A percentile compares a stretch with the other conserved stretches of the same genome.
These are phyloP conservation scores for Cercospora beticola DNA, from an alignment of 2,329 filamentous ascomycete species.

Conservation along the genomic window DNA sequence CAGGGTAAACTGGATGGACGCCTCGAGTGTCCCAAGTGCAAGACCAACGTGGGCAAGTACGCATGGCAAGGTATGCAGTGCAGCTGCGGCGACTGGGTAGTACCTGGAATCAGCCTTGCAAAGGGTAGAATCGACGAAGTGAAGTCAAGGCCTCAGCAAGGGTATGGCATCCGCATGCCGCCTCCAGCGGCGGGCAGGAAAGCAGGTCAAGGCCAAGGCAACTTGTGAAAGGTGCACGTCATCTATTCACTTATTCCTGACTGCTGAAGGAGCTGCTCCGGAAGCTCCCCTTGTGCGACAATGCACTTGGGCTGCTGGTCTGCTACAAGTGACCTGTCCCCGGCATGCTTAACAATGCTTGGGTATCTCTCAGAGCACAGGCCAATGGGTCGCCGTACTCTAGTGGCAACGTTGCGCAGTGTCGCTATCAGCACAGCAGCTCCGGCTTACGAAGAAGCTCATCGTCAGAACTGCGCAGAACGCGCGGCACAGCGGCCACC, in stretches of 20 bases:
- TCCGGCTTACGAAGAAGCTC: background rate
- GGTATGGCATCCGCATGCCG: slow-evolving; percentile 39
- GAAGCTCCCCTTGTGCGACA: background rate
- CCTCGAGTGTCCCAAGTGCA: slow-evolving; percentile 82
- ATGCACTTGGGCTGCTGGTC: background rate
- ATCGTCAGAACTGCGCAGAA: background rate
- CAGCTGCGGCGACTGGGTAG: slow-evolving; percentile 86
- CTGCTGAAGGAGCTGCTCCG: background rate
- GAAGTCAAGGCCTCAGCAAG: slow-evolving; percentile 30
- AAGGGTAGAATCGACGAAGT: slow-evolving; percentile 78
- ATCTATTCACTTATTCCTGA: background rate
- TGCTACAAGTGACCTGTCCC: background rate
- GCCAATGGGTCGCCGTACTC: background rate
- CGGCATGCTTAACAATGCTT: background rate
- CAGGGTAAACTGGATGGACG: slow-evolving; percentile 80
- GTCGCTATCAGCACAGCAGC: background rate
- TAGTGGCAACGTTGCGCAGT: background rate
- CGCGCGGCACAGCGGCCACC: background rate
- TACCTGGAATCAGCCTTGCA: slow-evolving; percentile 83
- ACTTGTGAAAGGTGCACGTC: slow-evolving; percentile 21
- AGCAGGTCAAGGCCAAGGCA: slow-evolving; percentile 17
- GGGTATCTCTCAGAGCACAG: background rate
- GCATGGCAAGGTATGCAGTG: slow-evolving; percentile 95
- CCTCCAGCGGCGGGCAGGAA: slow-evolving; percentile 27
- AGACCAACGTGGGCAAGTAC: slow-evolving; percentile 83